A percentile compares a stretch with the other conserved stretches of the same genome.
phyloP scores from a whole-genome alignment of 176 grass and related monocot genomes.

The Pontederia paniculata region DNA sequence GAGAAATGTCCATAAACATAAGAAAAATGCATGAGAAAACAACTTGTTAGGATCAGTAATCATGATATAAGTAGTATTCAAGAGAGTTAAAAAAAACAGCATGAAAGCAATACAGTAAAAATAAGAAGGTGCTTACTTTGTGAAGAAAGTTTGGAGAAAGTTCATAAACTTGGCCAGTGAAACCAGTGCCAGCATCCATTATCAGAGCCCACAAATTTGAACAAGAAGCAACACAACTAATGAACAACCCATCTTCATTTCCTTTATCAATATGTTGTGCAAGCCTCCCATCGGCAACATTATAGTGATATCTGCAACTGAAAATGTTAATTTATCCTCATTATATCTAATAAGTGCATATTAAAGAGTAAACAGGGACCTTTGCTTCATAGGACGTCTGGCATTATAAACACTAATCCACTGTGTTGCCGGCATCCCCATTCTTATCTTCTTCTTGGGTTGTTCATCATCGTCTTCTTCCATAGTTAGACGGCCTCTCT shows the following conservation, averaged over 20 bases:
- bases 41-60: not conserved
- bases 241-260: conserved; percentile 91
- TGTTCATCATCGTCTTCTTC: conserved; percentile 94
- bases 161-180: conserved; percentile 85
- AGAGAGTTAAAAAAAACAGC: not conserved
- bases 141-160: conserved; percentile 89
- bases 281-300: conserved; percentile 88
- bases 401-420: conserved; percentile 99
- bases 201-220: conserved; percentile 92
- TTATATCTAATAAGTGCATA: not conserved
- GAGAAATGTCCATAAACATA: not conserved
- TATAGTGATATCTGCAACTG: conserved; percentile 89
- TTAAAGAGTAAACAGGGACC: conserved; percentile 27
- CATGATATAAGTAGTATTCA: not conserved
- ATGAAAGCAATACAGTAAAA: not conserved
- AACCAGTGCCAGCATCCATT: conserved; percentile 97
- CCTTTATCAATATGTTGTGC: conserved; percentile 88
- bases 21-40: not conserved
- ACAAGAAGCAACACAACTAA: conserved; percentile 85
- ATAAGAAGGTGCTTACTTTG: conserved; percentile 49
- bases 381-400: conserved; percentile 87
- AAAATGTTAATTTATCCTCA: conserved; percentile 2
- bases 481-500: conserved; percentile 69
- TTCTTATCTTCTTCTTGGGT: conserved; percentile 91
- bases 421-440: conserved; percentile 92